These are phyloP conservation scores for Solanum paucissectum DNA, from an alignment of 257 asterid genomes.

Conservation along the genomic window DNA sequence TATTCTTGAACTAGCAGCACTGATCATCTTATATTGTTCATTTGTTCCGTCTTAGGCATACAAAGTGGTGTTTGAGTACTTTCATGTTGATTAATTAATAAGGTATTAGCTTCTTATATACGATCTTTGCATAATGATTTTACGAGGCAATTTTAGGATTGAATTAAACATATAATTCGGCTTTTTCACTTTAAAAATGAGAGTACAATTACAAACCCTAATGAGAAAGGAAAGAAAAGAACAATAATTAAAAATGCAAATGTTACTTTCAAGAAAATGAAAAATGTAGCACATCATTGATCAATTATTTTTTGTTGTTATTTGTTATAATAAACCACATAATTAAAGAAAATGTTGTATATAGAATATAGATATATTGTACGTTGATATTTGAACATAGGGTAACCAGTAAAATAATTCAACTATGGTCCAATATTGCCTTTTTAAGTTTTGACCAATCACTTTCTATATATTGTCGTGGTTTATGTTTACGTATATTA, in stretches of 20 bases:
- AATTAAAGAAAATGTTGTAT: background rate
- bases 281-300: background rate
- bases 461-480: background rate
- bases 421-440: background rate
- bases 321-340: background rate
- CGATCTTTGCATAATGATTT: too few species aligned
- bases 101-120: too few species aligned
- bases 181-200: too few species aligned
- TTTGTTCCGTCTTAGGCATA: too few species aligned
- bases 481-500: background rate
- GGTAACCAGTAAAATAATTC: background rate
- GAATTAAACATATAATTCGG: too few species aligned
- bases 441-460: background rate
- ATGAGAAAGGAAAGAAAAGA: background rate
- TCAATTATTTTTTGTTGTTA: background rate
- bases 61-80: too few species aligned
- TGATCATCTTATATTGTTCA: too few species aligned
- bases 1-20: too few species aligned
- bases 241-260: background rate
- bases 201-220: background rate
- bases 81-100: too few species aligned
- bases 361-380: background rate
- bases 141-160: too few species aligned
- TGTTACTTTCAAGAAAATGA: background rate
- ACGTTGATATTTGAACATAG: background rate